phyloP scores from a whole-genome alignment of 768 basidiomycete genomes.

The Rubroboletus satanas region DNA sequence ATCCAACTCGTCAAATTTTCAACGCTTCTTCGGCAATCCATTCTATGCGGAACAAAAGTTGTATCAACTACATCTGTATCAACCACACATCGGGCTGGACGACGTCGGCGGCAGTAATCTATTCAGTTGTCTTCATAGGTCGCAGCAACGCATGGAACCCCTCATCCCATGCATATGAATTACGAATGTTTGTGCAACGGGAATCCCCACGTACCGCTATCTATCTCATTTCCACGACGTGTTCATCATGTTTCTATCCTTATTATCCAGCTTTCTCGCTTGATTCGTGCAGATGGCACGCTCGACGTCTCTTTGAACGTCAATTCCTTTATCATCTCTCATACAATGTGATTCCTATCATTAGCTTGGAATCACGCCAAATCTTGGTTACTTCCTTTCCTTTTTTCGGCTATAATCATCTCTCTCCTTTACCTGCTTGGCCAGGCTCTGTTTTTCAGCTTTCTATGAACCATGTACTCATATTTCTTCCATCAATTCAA shows the following conservation, averaged over 20 bases:
- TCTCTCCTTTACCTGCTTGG: conserved; percentile 19
- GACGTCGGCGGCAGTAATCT: conserved; percentile 25
- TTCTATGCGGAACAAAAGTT: conserved; percentile 28
- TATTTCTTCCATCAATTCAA: conserved; percentile 15
- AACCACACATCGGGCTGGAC: conserved; percentile 27
- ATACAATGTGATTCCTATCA: conserved; percentile 5
- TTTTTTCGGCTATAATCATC: not conserved
- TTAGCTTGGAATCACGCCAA: conserved; percentile 1
- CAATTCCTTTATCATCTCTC: not conserved
- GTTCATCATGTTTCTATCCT: conserved; percentile 23
- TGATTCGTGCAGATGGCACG: conserved; percentile 15
- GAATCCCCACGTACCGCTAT: conserved; percentile 10
- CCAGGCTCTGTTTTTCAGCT: conserved; percentile 17
- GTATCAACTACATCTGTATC: conserved; percentile 36
- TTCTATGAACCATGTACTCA: conserved; percentile 15
- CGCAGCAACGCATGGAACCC: conserved; percentile 21
- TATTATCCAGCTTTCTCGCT: conserved; percentile 24
- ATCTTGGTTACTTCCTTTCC: conserved; percentile 8
- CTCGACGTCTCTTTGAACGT: conserved; percentile 5
- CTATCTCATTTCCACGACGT: conserved; percentile 19
- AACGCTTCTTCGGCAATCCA: conserved; percentile 20
- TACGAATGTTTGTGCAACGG: conserved; percentile 26
- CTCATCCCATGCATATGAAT: conserved; percentile 21
- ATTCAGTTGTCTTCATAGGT: conserved; percentile 31
- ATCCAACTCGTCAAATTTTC: conserved; percentile 17